Base-by-base conservation (phyloP, 495 filamentous ascomycete genomes). In the Staphylotrichum longicolle region DNA sequence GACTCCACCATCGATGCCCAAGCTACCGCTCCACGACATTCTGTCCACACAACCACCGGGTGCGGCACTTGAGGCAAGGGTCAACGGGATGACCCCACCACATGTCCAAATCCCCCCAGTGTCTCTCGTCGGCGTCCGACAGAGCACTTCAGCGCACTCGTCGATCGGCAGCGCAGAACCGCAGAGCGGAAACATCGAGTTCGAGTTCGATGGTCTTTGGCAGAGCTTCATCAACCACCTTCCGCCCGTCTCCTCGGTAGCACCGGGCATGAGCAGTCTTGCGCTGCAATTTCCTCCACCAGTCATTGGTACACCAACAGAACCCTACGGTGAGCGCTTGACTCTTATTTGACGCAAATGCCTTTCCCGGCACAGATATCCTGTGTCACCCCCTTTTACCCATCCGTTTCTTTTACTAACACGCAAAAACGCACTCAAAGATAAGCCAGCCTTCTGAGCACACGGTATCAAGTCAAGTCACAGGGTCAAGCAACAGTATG, bases 191-290 rank as follows among this genome's bases (percentile, higher is more conserved):
- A 80, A 83, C 39, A 73, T 77, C 15, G 77, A 80, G 53, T 80
- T 85, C 54, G 78, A 85, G 45, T 83, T 86, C 45, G 81, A 84
- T 60, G 73, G 70, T n/a, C 63, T 85, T 47, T 85, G 82, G 83
- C 72, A 76, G 48, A 69, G 66, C 60, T 81, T 75, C 73, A 73
- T 78, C 35, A 65, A 68, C 57, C 63, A 65, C 44, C 58, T 63
- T 4, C 54, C 63, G n/a, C 65, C 67, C 40, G 64, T 60, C 9
- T 63, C 65, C 4, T 50, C 60, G 10, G 64, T 62, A 11, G 60
- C 60, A 5, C 53, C 60, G 3, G 53, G 46, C 3, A 56, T 62
- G 35, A 62, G 8, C 44, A 57, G 10, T 14, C 46, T 57, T 50
- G 52, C 60, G 7, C 7, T 65, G 32, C 70, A 72, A 30, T 72